Evolutionary conservation across 805 yeast species (phyloP), one percentile per base, ranked within the genome.

Genomic region (Nakazawaea molendinolei): DNA sequence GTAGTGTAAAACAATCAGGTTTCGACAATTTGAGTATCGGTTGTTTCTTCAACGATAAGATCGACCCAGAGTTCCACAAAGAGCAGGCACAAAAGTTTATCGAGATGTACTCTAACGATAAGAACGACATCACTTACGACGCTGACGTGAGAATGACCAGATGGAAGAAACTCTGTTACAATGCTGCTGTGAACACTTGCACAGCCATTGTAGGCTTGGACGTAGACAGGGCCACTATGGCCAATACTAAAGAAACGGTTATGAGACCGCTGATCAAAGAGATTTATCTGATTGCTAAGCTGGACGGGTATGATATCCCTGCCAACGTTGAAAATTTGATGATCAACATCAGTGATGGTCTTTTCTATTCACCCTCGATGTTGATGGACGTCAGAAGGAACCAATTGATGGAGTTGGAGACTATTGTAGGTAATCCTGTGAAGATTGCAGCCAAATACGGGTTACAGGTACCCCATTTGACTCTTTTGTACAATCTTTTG

Each of bases 401-500:
- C 19, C 54, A 65, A 33, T 49, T 55, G 44, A 58, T 65, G 36
- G 73, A 67, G 43, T 46, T 64, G 28, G 68, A 65, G 31, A 54
- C 58, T 14, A 65, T 67, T 28, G 52, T 65, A 32, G 71, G 71
- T 5, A 66, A 66, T 39, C 61, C 45, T 32, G 36, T 44, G 3
- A 46, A 48, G 28, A 52, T 67, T 9, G 74, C 72, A 0, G 42
- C 52, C 33, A 52, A 51, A 29, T 59, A 63, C 40, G 58, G 59
- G 2, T 60, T 70, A 8, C 41, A 51, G 5, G 66, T 79, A 1
- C 94, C 95, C 1, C 61, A 66, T 8, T 66, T 85, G 35, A 55
- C 63, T 1, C 58, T 74, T 47, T 49, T 83, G 31, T 83, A 82
- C 52, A 55, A 63, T 21, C 58, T 83, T 33, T 63, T 83, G 38